These are phyloP conservation scores for Leishmania turanica DNA, from an alignment of 208 protist species.

Conservation along the genomic window DNA sequence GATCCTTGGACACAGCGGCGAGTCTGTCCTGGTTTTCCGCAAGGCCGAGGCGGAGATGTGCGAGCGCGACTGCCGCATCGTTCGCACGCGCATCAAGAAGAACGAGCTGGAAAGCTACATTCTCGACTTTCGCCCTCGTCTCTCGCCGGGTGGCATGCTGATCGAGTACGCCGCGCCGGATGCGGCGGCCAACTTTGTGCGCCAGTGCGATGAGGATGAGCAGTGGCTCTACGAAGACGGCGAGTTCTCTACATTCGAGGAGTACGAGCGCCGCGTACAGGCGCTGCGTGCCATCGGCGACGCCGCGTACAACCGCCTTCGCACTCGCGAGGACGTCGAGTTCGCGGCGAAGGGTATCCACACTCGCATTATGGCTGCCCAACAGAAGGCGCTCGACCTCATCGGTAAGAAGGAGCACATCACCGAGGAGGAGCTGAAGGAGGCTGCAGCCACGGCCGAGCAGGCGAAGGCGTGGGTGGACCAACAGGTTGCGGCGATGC, in stretches of 20 bases:
- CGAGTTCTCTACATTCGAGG: constrained; percentile 61
- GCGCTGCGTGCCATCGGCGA: constrained; percentile 85
- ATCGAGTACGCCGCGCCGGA: constrained; percentile 61
- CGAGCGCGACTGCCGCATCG: constrained; percentile 65
- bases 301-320: constrained; percentile 54
- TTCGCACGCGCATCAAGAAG: constrained; percentile 81
- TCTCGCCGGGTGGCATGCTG: constrained; percentile 71
- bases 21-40: constrained; percentile 52
- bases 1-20: constrained; percentile 55
- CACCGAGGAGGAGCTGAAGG: constrained; percentile 79
- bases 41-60: constrained; percentile 82
- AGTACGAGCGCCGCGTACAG: constrained; percentile 71
- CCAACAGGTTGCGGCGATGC: constrained; percentile 43
- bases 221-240: constrained; percentile 93
- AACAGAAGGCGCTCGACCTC: constrained; percentile 52
- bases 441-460: constrained; percentile 51
- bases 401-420: constrained; percentile 77
- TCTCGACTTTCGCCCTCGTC: constrained; percentile 75
- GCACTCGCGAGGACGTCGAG: constrained; percentile 64
- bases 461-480: constrained; percentile 64
- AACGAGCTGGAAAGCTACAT: constrained; percentile 94
- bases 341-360: constrained; percentile 60
- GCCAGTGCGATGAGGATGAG: constrained; percentile 72
- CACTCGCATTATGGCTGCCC: constrained; percentile 35
- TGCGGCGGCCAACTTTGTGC: constrained; percentile 57